Base-by-base conservation (phyloP, 495 filamentous ascomycete genomes). In the Melanomma pulvis-pyrius region DNA sequence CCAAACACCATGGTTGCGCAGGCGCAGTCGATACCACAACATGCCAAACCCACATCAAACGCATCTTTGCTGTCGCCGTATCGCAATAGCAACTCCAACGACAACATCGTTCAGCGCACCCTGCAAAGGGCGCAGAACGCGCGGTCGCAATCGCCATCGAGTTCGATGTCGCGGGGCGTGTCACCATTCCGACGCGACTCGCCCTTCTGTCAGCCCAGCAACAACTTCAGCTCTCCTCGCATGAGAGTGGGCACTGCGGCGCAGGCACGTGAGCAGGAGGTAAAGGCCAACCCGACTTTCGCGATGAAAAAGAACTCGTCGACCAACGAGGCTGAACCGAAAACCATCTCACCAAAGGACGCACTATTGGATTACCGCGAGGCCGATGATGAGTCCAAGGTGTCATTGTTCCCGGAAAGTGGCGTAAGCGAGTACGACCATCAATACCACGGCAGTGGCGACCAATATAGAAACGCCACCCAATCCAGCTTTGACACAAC, bases 311-410 rank as follows among this genome's bases (percentile, higher is more conserved):
- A 39, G 34, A 65, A 66, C 32, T 59, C 72, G 52, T 61, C 71
- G 28, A 79, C 79, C 59, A 80, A 82, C 56, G 84, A 85, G 55
- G 70, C 79, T 64, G 86, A 86, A 13, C 87, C 91, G 0, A 91
- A 91, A 74, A 97, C 96, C 5, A 97, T 98, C 56, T 98, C 94
- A 15, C 94, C 94, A 30, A 96, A 97, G 80, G 94, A 98, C 72
- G 92, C 92, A 4, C 74, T 93, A 63, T 79, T 96, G 63, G 93
- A 97, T 26, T 96, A 92, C 74, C 82, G 88, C 60, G 90, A 92
- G 47, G 76, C 82, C 8, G 86, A 90, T 15, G 89, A 88, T 0
- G 88, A 89, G 57, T 78, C 84, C 7, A 83, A 84, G 61, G 83
- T 88, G 68, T 86, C 90, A 36, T 77, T 96, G 30, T 93, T 92